Evolutionary conservation across 371 early-diverging fungal species (phyloP), one percentile per base, ranked within the genome.

Genomic region (Phascolomyces articulosus): DNA sequence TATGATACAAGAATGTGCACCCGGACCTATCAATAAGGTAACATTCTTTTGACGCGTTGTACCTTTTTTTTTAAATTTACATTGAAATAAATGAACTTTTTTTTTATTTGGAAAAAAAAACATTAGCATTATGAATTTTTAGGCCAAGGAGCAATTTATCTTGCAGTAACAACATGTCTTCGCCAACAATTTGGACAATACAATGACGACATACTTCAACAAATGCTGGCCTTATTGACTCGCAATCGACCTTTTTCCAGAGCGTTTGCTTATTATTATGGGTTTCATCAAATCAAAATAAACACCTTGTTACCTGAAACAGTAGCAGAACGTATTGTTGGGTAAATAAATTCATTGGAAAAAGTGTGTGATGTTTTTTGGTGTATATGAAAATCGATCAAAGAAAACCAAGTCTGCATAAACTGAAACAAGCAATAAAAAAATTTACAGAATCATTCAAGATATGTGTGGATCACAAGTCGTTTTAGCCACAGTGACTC

Each of bases 121-220:
- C 20, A 20, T 4, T 4, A 59, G 60, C 60, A 59, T 27, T 59
- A 59, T 29, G 60, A 59, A 26, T 47, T 59, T 28, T 21, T 59
- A 20, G 60, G 60, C 3, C 41, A 47, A 47, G 47, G 27, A 16
- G 41, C 44, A 18, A 44, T 59, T 27, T 15, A 59, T 4, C 40
- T 27, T 29, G 60, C 47, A 7, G 6, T 59, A 3, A 24, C 44
- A 10, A n/a, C 15, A 27, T n/a, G 10, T 27, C n/a, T 38, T 20
- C 40, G 27, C 24, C 10, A 47, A 2, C 47, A 27, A 6, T 41
- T 59, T n/a, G 28, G n/a, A 13, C 15, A 7, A 7, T 59, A 40
- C 26, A 23, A 27, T 8, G 28, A 13, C 20, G 60, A 59, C 0
- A 44, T 59, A 16, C 27, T 59, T 0, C n/a, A 40, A n/a, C 60